Evolutionary conservation across 148 eudicot species (phyloP), one percentile per base, ranked within the genome.

Genomic region (Vaccinium myrtillus): DNA sequence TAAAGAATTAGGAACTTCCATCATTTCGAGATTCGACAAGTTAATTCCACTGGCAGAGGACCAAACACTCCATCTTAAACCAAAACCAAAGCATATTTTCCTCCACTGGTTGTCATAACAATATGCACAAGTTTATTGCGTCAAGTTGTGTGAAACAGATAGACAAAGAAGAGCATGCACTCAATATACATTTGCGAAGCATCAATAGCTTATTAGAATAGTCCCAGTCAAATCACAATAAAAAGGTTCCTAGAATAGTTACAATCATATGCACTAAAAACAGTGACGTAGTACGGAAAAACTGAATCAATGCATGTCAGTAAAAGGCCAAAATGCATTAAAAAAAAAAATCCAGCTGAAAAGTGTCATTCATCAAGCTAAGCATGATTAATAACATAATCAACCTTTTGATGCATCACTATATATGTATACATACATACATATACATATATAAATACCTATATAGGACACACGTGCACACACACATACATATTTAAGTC

Each of bases 11-110:
- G 49, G 77, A 73, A 73, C 51, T 74, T 39, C 77, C 77, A 74
- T 73, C 14, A 36, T 30, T 73, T 73, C 2, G 21, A 36, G 49
- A 74, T 39, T 74, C 23, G 43, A 19, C 51, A 12, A 74, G 8
- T 43, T 74, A 74, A 74, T 74, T 74, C 77, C 77, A 74, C 51
- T 18, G 48, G 21, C 77, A 74, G 11, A 39, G 51, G 77, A 74
- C 50, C 77, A 74, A 43, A 74, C 18, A 32, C 46, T 73, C 16
- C 77, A 73, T 30, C 21, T 73, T 48, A 18, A 23, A 19, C 54
- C n/a, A 23, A 63, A 63, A 21, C 19, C 18, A 5, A 19, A 58
- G 65, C 21, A 19, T 1, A 58, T 19, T 58, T 58, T 19, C 3
- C 2, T 58, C 65, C 65, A 19, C n/a, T 58, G n/a, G 77, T 15